Evolutionary conservation across 2,329 filamentous ascomycete species (phyloP).

Genomic region (Alternaria alternata): DNA sequence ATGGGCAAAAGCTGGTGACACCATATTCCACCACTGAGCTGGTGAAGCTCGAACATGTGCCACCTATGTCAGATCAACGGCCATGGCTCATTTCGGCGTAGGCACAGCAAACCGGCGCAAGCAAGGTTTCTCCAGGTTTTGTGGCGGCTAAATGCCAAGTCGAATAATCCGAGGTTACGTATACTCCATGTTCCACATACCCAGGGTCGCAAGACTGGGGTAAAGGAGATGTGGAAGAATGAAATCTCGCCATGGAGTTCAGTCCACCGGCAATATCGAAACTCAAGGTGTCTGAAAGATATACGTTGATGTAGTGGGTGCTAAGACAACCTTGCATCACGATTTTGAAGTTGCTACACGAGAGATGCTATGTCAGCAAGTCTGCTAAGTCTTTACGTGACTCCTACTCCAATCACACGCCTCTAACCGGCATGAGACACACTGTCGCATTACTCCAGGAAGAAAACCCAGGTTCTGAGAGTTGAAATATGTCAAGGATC

Average conservation of each 20-base stretch:
- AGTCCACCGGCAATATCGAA: neutral
- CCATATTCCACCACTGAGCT: slow-evolving; percentile 21
- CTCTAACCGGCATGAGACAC: neutral
- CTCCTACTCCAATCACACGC: neutral
- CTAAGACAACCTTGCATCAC: neutral
- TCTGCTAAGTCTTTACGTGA: neutral
- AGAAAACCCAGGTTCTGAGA: too few relatives aligned
- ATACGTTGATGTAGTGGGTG: neutral
- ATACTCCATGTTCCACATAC: neutral
- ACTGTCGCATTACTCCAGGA: neutral
- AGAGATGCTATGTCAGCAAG: neutral
- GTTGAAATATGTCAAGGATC: too few relatives aligned
- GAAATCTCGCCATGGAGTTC: neutral
- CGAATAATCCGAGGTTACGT: neutral
- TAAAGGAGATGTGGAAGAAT: neutral
- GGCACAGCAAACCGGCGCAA: neutral
- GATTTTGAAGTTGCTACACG: neutral
- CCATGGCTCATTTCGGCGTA: neutral
- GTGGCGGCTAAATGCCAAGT: slow-evolving; percentile 8
- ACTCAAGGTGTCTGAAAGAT: neutral
- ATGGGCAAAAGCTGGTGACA: neutral
- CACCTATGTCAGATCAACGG: slow-evolving; percentile 5
- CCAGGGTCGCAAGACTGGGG: neutral
- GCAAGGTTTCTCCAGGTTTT: slow-evolving; percentile 12
- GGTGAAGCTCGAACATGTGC: slow-evolving; percentile 14